Evolutionary conservation across 1,139 yeast genomes (phyloP), one percentile per base, ranked within the genome.

Genomic region (Hanseniaspora uvarum): DNA sequence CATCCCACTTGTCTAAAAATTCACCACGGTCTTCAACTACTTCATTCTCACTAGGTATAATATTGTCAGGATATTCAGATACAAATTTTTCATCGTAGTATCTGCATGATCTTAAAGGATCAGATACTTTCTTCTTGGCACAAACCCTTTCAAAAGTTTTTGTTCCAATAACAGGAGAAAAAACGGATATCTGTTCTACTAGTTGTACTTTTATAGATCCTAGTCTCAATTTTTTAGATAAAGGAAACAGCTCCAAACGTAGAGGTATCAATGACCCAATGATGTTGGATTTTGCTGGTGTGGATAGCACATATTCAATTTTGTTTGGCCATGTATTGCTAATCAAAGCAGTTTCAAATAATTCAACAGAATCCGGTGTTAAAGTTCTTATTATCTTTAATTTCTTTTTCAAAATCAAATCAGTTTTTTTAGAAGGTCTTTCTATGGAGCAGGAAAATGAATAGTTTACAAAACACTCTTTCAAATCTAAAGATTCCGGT

Each of bases 271-370:
- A 71, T 0, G 95, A 81, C 0, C 98, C 98, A 43, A 92, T 81
- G 0, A 97, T 95, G 37, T 87, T 78, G 0, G 97, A 96, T 64
- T 86, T 83, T 16, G 89, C 75, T 0, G 97, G 96, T 10, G 86
- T 81, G 57, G 86, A 84, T 55, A 92, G 78, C 1, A 92, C 79
- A 67, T 92, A 92, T 62, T 94, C 97, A 47, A 92, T 86, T 66
- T 92, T 92, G 48, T 79, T 73, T 2, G 98, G 97, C 99, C 99
- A 94, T 0, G 92, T 83, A 65, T 92, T 92, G 64, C 88, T 96
- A 23, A 92, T 95, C 0, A 95, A 88, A 60, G 88, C 86, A 0
- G 97, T 87, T 68, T 92, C 97, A 0, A 94, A 77, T 45, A 89
- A 72, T 63, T 94, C 98, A 1, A 86, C 78, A 0, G 95, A 79